Percentiles rank a stretch among this genome's conserved stretches.
These are phyloP conservation scores for Sonneratia caseolaris DNA, from an alignment of 345 rosid species.

Conservation along the genomic window DNA sequence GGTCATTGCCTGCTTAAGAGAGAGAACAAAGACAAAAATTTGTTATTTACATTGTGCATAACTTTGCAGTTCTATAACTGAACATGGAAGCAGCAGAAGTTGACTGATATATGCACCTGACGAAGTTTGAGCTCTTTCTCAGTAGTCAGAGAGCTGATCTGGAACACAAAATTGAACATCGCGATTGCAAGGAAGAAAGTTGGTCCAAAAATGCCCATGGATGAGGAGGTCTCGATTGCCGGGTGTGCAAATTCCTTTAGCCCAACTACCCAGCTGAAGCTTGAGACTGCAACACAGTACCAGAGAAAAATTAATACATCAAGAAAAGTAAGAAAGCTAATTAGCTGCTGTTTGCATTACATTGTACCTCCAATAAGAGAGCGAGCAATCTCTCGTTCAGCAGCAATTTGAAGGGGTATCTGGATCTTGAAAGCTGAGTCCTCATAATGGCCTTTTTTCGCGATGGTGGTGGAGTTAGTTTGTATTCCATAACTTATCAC, in stretches of 20 bases:
- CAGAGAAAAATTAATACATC: background rate
- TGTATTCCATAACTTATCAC: conserved; percentile 73
- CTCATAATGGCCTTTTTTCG: conserved; percentile 41
- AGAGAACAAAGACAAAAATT: too few relatives aligned
- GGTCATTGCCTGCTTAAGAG: conserved; percentile 42
- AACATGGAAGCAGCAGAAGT: too few relatives aligned
- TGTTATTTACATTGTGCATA: too few relatives aligned
- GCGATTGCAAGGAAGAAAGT: conserved; percentile 83
- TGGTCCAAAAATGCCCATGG: conserved; percentile 47
- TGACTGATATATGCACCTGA: conserved; percentile 14
- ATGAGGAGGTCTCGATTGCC: conserved; percentile 30
- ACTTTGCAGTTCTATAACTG: too few relatives aligned
- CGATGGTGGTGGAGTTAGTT: conserved; percentile 64
- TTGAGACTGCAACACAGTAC: conserved; percentile 34
- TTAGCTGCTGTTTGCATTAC: background rate
- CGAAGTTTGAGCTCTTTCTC: conserved; percentile 98
- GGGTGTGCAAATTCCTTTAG: conserved; percentile 86
- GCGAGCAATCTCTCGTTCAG: conserved; percentile 89
- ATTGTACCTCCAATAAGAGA: conserved; percentile 55
- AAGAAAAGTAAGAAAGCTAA: background rate
- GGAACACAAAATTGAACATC: conserved; percentile 84
- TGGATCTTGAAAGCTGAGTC: conserved; percentile 84
- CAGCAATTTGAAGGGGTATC: conserved; percentile 80
- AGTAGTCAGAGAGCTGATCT: conserved; percentile 56
- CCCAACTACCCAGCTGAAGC: conserved; percentile 64